Percentiles rank a stretch among this genome's conserved stretches.
Conservation (phyloP, 257 asterid species). For the Ligustrum vulgare region DNA sequence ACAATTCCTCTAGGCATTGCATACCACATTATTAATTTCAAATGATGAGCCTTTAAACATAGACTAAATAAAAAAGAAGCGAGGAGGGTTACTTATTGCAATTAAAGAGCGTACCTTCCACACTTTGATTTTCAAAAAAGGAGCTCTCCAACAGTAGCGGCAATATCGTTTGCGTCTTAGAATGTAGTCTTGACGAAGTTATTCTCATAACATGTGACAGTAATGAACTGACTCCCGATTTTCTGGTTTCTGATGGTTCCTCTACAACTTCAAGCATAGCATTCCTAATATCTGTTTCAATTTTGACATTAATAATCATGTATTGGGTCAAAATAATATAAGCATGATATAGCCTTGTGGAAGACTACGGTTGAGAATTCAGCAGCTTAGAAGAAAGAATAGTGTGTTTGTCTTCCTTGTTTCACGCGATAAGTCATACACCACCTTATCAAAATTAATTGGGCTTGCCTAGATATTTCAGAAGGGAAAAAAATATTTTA, state of each 20-base stretch:
- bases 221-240: constrained; percentile 63
- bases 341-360: constrained; percentile 14
- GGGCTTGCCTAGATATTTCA: not conserved
- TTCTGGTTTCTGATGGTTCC: constrained; percentile 61
- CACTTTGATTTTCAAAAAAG: constrained; percentile 38
- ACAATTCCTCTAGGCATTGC: not conserved
- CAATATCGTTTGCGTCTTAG: constrained; percentile 52
- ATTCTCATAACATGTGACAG: constrained; percentile 68
- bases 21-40: not conserved
- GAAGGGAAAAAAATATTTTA: not conserved
- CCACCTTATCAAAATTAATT: not conserved
- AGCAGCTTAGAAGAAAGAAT: constrained; percentile 6
- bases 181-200: constrained; percentile 73
- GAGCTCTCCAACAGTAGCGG: constrained; percentile 56
- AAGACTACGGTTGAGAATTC: not conserved
- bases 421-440: not conserved
- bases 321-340: not conserved
- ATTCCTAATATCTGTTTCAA: constrained; percentile 54
- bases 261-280: constrained; percentile 72
- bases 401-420: not conserved
- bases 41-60: not conserved
- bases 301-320: constrained; percentile 18
- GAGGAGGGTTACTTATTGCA: not conserved
- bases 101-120: constrained; percentile 49
- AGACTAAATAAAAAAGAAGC: not conserved